Conservation (phyloP, 2,329 filamentous ascomycete genomes). For the Aureobasidium lini region DNA sequence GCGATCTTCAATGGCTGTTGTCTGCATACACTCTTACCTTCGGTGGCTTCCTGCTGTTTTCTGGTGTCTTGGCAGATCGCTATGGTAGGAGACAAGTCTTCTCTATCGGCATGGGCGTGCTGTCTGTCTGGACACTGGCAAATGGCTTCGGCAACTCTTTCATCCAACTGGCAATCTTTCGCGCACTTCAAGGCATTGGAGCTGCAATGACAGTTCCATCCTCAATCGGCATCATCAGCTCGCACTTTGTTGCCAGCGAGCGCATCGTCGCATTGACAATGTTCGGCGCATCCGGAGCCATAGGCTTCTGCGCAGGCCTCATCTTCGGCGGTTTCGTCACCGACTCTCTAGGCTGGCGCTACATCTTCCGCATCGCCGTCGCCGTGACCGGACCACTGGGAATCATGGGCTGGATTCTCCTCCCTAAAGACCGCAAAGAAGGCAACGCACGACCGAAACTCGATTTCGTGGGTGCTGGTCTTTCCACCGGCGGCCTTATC, state of each 20-base stretch:
- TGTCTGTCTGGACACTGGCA: conserved; percentile 20
- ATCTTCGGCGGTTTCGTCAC: conserved; percentile 44
- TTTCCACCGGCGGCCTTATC: conserved; percentile 38
- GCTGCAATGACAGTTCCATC: conserved; percentile 42
- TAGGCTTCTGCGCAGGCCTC: conserved; percentile 46
- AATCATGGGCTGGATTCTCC: conserved; percentile 26
- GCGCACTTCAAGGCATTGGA: conserved; percentile 41
- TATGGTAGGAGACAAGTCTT: conserved; percentile 34
- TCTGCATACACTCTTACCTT: conserved; percentile 36
- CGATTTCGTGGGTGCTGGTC: conserved; percentile 35
- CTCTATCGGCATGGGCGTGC: conserved; percentile 28
- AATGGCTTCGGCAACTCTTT: conserved; percentile 34
- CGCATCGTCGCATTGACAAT: conserved; percentile 31
- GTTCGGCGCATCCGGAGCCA: conserved; percentile 20
- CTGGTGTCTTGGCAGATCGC: conserved; percentile 31
- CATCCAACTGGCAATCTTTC: conserved; percentile 35
- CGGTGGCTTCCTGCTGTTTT: conserved; percentile 27
- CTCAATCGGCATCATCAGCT: conserved; percentile 40
- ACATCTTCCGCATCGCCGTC: conserved; percentile 37
- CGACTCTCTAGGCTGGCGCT: conserved; percentile 42
- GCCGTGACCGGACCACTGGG: conserved; percentile 10
- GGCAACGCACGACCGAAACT: conserved; percentile 29
- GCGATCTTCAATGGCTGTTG: conserved; percentile 35
- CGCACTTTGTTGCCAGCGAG: conserved; percentile 34
- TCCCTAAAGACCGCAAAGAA: conserved; percentile 33